phyloP scores from a whole-genome alignment of 805 yeast genomes.

The Saccharomyces mikatae region DNA sequence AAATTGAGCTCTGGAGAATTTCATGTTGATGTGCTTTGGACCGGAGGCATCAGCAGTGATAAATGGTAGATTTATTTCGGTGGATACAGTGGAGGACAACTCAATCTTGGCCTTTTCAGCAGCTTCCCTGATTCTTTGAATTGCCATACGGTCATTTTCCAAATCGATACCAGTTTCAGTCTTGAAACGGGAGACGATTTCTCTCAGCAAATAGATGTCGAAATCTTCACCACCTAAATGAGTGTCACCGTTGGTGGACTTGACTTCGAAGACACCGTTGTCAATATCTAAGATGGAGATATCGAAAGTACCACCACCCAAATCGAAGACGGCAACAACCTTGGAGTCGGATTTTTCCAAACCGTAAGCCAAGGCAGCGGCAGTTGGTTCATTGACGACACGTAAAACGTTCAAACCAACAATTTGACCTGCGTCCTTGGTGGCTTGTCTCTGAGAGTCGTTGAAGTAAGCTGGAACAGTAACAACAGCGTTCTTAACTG shows the following conservation, averaged over 20 bases:
- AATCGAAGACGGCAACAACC: conserved; percentile 91
- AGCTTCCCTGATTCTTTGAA: conserved; percentile 79
- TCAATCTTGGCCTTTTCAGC: conserved; percentile 78
- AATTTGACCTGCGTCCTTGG: conserved; percentile 95
- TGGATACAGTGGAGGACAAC: conserved; percentile 57
- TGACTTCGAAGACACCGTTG: conserved; percentile 96
- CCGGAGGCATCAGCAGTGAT: conserved; percentile 75
- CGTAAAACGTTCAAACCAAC: conserved; percentile 82
- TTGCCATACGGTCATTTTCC: conserved; percentile 52
- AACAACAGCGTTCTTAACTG: conserved; percentile 80
- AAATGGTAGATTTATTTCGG: conserved; percentile 69
- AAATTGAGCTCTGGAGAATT: conserved; percentile 62
- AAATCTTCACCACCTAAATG: conserved; percentile 87
- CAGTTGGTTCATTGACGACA: conserved; percentile 80
- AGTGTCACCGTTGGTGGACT: conserved; percentile 91
- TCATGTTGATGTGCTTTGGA: conserved; percentile 59
- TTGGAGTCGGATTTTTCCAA: conserved; percentile 70
- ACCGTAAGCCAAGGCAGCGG: conserved; percentile 93
- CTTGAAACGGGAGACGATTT: conserved; percentile 72
- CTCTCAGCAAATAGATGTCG: conserved; percentile 79
- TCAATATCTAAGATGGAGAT: conserved; percentile 93
- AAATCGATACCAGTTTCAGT: conserved; percentile 57
- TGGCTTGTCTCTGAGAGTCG: conserved; percentile 76
- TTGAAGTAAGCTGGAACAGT: conserved; percentile 86
- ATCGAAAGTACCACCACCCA: conserved; percentile 99